Conservation (phyloP, 2,329 filamentous ascomycete species). For the Shiraia sp. region DNA sequence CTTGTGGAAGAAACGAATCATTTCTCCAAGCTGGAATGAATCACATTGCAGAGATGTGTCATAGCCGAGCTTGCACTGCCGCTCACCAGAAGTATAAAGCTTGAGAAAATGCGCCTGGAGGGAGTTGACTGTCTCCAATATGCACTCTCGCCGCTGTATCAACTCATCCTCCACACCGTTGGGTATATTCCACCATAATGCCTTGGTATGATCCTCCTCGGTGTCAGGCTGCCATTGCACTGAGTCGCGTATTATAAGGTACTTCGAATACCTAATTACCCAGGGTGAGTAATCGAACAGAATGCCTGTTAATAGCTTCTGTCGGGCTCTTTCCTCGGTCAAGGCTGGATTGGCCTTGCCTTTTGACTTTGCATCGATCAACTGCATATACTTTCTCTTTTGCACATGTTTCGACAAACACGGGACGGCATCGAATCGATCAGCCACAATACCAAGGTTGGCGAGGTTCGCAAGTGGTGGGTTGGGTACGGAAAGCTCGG, state of each 20-base stretch:
- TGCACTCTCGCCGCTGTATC: conserved; percentile 65
- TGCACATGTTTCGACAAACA: conserved; percentile 60
- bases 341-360: conserved; percentile 45
- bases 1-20: conserved; percentile 69
- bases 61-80: conserved; percentile 75
- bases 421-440: conserved; percentile 70
- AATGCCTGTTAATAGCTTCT: conserved; percentile 70
- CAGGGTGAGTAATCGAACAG: conserved; percentile 65
- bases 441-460: conserved; percentile 71
- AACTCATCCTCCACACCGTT: conserved; percentile 72
- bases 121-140: conserved; percentile 71
- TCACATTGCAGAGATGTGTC: conserved; percentile 74
- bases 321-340: conserved; percentile 68
- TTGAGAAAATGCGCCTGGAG: conserved; percentile 69
- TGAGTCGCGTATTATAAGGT: conserved; percentile 69
- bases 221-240: conserved; percentile 55
- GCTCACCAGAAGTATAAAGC: conserved; percentile 68
- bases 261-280: conserved; percentile 64
- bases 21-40: conserved; percentile 77
- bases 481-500: conserved; percentile 47
- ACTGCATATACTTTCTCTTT: conserved; percentile 47
- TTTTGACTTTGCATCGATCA: conserved; percentile 50
- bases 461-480: conserved; percentile 65
- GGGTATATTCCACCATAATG: conserved; percentile 74
- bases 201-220: conserved; percentile 46